A percentile compares a stretch with the other conserved stretches of the same genome.
Conservation (phyloP, 805 yeast genomes). For the Saccharomycopsis guyanensis region DNA sequence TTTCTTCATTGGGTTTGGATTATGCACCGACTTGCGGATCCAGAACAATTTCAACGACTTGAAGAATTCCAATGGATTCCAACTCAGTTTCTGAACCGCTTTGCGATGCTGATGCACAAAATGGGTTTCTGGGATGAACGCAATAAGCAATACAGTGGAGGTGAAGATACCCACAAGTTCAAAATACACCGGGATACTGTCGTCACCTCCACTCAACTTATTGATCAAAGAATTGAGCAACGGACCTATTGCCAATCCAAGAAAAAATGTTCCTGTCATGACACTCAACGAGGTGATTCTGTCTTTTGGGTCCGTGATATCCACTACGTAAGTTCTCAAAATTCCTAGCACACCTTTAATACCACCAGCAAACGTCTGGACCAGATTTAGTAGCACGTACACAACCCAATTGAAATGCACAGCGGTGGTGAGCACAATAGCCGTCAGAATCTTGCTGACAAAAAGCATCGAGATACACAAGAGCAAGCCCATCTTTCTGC, state of each 20-base stretch:
- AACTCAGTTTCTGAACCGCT: conserved; percentile 2
- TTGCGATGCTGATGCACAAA: conserved; percentile 5
- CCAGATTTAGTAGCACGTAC: not conserved
- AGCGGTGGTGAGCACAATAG: conserved; percentile 22
- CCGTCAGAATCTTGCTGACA: conserved; percentile 24
- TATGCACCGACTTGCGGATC: conserved; percentile 25
- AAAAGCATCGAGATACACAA: conserved; percentile 25
- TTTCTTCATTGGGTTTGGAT: conserved; percentile 33
- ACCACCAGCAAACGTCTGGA: conserved; percentile 53
- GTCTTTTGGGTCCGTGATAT: conserved; percentile 55
- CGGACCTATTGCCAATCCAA: conserved; percentile 63
- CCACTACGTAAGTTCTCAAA: conserved; percentile 64
- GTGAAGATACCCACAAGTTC: conserved; percentile 28
- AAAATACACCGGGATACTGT: conserved; percentile 28
- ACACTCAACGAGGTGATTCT: conserved; percentile 55
- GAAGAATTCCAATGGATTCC: conserved; percentile 25
- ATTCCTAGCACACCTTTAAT: conserved; percentile 46
- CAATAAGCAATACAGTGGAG: conserved; percentile 29
- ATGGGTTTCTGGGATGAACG: conserved; percentile 51
- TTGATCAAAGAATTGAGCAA: conserved; percentile 25
- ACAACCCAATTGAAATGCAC: not conserved
- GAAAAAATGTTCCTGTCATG: conserved; percentile 48
- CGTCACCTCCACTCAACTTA: conserved; percentile 24
- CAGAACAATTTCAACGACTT: conserved; percentile 49
- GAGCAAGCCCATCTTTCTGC: conserved; percentile 46